Conservation (phyloP, 2,329 filamentous ascomycete species). For the Colletotrichum sp. region DNA sequence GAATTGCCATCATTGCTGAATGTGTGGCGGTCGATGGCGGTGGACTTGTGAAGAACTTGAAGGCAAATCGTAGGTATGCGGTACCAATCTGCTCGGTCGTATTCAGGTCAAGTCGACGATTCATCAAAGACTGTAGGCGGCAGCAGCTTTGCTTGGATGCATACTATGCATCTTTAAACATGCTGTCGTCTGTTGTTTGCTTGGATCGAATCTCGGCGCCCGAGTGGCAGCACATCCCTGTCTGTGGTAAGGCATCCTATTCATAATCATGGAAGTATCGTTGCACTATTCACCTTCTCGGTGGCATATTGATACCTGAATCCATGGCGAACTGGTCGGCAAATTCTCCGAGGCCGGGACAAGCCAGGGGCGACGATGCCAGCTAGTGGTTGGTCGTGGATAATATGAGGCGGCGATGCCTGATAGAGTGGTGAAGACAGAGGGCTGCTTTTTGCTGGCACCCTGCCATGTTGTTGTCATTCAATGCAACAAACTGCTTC, state of each 20-base stretch:
- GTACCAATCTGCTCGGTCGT: not conserved
- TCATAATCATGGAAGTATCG: not conserved
- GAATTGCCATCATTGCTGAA: not conserved
- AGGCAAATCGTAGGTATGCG: not conserved
- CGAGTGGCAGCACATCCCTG: not conserved
- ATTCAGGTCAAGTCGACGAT: not conserved
- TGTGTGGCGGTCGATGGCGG: not conserved
- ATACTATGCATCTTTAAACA: not conserved
- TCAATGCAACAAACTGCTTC: not conserved
- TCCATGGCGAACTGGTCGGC: not conserved
- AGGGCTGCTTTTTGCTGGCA: not conserved
- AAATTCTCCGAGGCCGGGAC: not conserved
- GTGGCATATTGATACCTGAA: not conserved
- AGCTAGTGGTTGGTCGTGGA: not conserved
- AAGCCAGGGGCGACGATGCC: not conserved
- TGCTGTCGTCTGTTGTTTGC: not conserved
- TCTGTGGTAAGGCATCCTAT: not conserved
- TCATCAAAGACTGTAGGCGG: not conserved
- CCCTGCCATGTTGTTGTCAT: not conserved
- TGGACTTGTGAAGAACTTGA: not conserved
- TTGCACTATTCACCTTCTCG: not conserved
- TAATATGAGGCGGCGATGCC: not conserved
- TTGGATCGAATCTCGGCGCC: not conserved
- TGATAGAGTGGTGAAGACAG: not conserved
- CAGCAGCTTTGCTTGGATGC: not conserved